Conservation (phyloP, 768 basidiomycete genomes). For the Tulasnella sp. region DNA sequence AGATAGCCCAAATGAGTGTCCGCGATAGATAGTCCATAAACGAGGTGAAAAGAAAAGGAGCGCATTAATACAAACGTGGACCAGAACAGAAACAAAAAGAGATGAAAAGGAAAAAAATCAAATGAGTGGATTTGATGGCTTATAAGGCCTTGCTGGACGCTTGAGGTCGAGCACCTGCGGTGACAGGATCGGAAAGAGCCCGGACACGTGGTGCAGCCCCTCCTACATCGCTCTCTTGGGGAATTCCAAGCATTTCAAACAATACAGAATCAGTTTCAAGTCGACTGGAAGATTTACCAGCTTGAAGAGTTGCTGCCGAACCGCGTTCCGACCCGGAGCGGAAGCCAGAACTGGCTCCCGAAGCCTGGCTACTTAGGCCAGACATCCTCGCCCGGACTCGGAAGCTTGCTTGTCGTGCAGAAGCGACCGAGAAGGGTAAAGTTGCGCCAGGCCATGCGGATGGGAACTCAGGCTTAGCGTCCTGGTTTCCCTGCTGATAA, state of each 20-base stretch:
- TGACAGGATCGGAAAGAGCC: neutral
- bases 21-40: neutral
- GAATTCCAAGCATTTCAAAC: neutral
- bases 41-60: neutral
- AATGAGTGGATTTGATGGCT: neutral
- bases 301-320: neutral
- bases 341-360: neutral
- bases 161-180: neutral
- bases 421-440: neutral
- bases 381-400: neutral
- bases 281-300: neutral
- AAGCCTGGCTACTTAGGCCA: neutral
- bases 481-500: neutral
- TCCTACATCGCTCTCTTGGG: neutral
- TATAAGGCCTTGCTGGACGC: neutral
- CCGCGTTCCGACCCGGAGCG: neutral
- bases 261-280: neutral
- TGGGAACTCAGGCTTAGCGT: neutral
- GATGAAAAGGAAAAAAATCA: neutral
- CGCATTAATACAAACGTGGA: neutral
- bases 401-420: neutral
- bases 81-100: neutral
- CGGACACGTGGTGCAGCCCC: neutral
- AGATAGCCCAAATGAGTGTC: neutral
- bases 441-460: neutral